Evolutionary conservation across 345 rosid genomes (phyloP).

Genomic region (Noccaea caerulescens): DNA sequence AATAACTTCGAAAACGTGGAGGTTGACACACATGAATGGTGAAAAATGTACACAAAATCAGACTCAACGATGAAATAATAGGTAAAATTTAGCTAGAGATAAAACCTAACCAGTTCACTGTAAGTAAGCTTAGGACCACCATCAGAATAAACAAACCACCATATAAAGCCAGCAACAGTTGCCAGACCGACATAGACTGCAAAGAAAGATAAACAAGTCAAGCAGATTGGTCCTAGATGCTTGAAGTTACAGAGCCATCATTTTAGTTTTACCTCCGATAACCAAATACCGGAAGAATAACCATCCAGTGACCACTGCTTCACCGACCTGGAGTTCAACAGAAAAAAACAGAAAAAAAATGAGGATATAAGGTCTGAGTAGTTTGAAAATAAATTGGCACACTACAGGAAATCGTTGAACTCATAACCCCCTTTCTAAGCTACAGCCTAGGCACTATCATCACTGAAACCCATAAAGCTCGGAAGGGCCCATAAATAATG

Average conservation of each 20-base stretch:
- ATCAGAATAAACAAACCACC: constrained; percentile 95
- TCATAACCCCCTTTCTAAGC: constrained; percentile 12
- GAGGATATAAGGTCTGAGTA: constrained; percentile 19
- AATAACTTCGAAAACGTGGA: background rate
- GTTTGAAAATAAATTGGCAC: constrained; percentile 20
- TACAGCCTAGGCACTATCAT: constrained; percentile 4
- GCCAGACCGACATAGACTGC: constrained; percentile 99
- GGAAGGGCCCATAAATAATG: background rate
- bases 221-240: constrained; percentile 10
- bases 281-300: constrained; percentile 96
- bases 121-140: constrained; percentile 87
- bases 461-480: constrained; percentile 6
- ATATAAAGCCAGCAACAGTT: constrained; percentile 94
- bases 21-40: constrained; percentile 14
- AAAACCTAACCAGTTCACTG: constrained; percentile 76
- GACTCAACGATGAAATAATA: constrained; percentile 18
- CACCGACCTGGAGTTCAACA: constrained; percentile 73
- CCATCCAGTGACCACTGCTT: constrained; percentile 98
- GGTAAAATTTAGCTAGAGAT: constrained; percentile 12
- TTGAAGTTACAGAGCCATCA: constrained; percentile 24
- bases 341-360: constrained; percentile 28
- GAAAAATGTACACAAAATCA: constrained; percentile 10
- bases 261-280: constrained; percentile 79
- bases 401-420: background rate
- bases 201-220: constrained; percentile 34